Conservation (phyloP, 306 rosid genomes). For the Calophaca sinica region DNA sequence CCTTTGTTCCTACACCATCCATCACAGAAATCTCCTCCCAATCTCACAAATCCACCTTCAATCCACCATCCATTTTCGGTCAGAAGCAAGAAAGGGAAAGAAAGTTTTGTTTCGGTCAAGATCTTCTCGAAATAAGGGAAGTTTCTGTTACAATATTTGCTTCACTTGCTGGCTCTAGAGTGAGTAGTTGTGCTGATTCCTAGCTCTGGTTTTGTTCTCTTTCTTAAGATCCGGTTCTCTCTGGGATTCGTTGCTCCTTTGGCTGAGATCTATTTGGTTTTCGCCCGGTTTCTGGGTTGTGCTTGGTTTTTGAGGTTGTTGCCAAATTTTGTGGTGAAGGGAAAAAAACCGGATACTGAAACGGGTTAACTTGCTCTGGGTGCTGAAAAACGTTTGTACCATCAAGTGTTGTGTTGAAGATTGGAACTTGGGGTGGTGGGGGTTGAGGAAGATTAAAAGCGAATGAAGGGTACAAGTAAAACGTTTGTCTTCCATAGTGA, state of each 20-base stretch:
- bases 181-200: constrained; percentile 43
- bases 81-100: too few species aligned
- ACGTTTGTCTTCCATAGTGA: constrained; percentile 57
- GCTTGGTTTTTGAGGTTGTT: constrained; percentile 45
- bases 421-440: constrained; percentile 51
- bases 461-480: constrained; percentile 74
- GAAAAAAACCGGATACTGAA: background rate
- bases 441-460: constrained; percentile 52
- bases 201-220: background rate
- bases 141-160: constrained; percentile 46
- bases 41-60: too few species aligned
- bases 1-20: too few species aligned
- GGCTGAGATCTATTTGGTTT: constrained; percentile 69
- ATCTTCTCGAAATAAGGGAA: too few species aligned
- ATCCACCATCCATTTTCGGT: too few species aligned
- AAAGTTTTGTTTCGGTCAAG: too few species aligned
- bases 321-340: background rate
- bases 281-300: constrained; percentile 44
- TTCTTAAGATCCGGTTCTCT: constrained; percentile 65
- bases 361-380: constrained; percentile 18
- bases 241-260: constrained; percentile 50
- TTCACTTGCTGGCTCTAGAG: constrained; percentile 41
- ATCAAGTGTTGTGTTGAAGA: constrained; percentile 53
- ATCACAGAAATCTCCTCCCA: too few species aligned
- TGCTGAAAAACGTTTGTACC: constrained; percentile 42